These are phyloP conservation scores for Leishmania arabica DNA, from an alignment of 208 protist species.

Conservation along the genomic window DNA sequence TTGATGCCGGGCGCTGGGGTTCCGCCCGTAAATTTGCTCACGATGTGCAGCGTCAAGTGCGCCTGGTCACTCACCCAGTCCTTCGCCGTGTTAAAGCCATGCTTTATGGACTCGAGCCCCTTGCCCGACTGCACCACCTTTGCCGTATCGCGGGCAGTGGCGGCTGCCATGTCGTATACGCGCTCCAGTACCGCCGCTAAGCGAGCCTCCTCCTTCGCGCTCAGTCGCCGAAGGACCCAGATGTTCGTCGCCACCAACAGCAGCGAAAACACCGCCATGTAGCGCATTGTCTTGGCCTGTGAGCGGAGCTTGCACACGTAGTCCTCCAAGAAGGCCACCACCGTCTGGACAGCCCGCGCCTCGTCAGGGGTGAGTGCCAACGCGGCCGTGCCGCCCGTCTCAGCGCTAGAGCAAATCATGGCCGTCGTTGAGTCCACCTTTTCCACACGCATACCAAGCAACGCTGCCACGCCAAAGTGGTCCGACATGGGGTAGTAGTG, in stretches of 20 bases:
- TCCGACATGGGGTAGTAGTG: conserved; percentile 73
- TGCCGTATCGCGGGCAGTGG: neutral
- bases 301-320: conserved; percentile 42
- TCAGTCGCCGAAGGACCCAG: conserved; percentile 25
- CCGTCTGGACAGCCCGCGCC: conserved; percentile 38
- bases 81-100: conserved; percentile 6
- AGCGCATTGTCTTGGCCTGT: conserved; percentile 44
- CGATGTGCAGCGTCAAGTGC: neutral
- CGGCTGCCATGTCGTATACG: conserved; percentile 41
- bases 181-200: conserved; percentile 42
- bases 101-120: conserved; percentile 1
- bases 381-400: neutral
- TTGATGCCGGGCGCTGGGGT: neutral
- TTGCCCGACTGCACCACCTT: neutral
- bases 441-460: conserved; percentile 42
- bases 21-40: neutral
- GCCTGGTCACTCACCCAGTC: conserved; percentile 11
- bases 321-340: conserved; percentile 42
- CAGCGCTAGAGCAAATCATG: neutral
- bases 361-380: conserved; percentile 44
- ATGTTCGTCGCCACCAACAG: conserved; percentile 37
- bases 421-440: conserved; percentile 3
- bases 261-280: conserved; percentile 37
- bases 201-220: conserved; percentile 26
- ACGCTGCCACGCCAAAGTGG: conserved; percentile 85